Base-by-base conservation (phyloP, 805 yeast genomes). In the Wickerhamiella azyma region DNA sequence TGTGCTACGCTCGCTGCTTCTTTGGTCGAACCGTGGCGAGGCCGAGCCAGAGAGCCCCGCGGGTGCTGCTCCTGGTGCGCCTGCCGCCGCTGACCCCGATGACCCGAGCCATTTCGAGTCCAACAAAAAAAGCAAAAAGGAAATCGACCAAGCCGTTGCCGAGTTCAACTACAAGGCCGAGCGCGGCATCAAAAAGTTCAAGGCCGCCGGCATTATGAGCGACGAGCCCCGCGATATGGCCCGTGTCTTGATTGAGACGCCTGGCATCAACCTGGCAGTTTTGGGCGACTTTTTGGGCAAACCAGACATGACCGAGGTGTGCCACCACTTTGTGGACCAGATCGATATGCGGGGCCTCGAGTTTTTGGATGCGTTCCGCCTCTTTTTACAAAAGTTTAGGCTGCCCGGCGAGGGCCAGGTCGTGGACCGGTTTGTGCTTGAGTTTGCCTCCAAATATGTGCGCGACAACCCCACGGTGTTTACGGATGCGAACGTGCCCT, bases 331-430 rank as follows among this genome's bases (percentile, higher is more conserved):
- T 66, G 94, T 89, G 26, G 95, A 88, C 58, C 66, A 72, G 52
- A 79, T 92, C 79, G 84, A 86, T 47, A 89, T 92, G 61, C 65
- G 72, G 5, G 70, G 71, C 29, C 60, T 72, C 53, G 67, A 77
- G 1, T 86, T 92, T 59, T 86, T 88, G 13, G 94, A 81, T 54
- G 94, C 97, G 0, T 68, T 92, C 67, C 74, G 98, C 53, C 68
- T 66, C 13, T 85, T 85, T 57, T 70, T 92, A 49, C 98, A 94
- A 59, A 72, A 77, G 41, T 94, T 92, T 66, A 72, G 98, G 61
- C 71, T 92, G 49, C 98, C 99, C 2, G 99, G 99, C 43, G 99
- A 92, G 65, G 88, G 96, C 5, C 99, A 92, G 66, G 89, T 92
- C 59, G 89, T 92, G 59, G 98, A 92, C 68, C 74, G 99, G 55